A percentile compares a stretch with the other conserved stretches of the same genome.
phyloP scores from a whole-genome alignment of 1,284 basidiomycete species.

The Sporisorium exsertum region DNA sequence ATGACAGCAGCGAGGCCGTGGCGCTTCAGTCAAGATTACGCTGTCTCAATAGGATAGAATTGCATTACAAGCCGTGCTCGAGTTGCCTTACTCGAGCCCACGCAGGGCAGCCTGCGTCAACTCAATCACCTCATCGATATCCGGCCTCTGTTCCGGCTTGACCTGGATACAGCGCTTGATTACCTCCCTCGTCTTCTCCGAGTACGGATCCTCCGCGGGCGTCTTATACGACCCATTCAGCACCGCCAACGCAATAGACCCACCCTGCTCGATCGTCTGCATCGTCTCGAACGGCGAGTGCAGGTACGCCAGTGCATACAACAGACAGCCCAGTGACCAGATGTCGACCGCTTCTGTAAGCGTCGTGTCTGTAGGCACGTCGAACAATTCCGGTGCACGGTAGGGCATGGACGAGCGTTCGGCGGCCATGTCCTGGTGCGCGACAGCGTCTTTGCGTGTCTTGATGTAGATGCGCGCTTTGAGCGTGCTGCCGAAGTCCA shows the following conservation, averaged over 20 bases:
- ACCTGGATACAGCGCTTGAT: conserved; percentile 60
- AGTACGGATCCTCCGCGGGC: conserved; percentile 58
- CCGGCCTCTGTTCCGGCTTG: conserved; percentile 59
- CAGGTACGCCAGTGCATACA: conserved; percentile 67
- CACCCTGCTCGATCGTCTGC: conserved; percentile 68
- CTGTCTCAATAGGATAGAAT: no score
- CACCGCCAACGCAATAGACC: conserved; percentile 67
- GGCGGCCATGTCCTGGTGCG: conserved; percentile 67
- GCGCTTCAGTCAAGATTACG: no score
- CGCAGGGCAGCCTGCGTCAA: conserved; percentile 52
- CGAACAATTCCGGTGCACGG: conserved; percentile 69
- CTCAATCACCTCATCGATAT: conserved; percentile 60
- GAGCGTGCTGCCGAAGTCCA: conserved; percentile 95
- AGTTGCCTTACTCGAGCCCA: conserved; percentile 23
- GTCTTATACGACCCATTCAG: conserved; percentile 67
- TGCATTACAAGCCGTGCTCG: no score
- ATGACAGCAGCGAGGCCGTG: no score
- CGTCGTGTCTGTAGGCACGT: conserved; percentile 66
- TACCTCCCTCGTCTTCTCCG: conserved; percentile 59
- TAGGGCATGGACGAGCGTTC: conserved; percentile 69
- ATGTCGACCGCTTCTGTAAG: conserved; percentile 68
- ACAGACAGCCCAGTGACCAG: conserved; percentile 68
- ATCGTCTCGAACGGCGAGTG: conserved; percentile 69
- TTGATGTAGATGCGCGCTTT: conserved; percentile 83
- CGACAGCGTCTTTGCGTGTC: conserved; percentile 81